Percentiles rank a stretch among this genome's conserved stretches.
Evolutionary conservation across 495 filamentous ascomycete genomes (phyloP).

Genomic region (Neurospora tetrasperma): DNA sequence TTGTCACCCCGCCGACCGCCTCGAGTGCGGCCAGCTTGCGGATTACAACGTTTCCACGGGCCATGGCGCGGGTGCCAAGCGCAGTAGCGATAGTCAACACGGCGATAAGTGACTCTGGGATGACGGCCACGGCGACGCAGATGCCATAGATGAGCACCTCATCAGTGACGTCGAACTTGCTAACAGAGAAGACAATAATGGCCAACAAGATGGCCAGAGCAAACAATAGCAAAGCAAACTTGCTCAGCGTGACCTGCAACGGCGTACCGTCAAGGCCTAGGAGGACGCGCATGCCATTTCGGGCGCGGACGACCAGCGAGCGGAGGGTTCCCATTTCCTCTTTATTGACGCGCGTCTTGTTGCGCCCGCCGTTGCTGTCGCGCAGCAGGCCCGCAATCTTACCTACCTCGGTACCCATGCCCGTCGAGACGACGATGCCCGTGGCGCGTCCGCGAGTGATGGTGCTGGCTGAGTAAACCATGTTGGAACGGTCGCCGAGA

Average conservation of each 20-base stretch:
- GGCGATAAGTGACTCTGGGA: constrained; percentile 58
- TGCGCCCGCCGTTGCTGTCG: constrained; percentile 38
- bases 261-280: constrained; percentile 69
- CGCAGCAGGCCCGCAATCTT: constrained; percentile 62
- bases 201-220: constrained; percentile 62
- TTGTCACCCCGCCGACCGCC: constrained; percentile 74
- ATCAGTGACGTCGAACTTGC: constrained; percentile 53
- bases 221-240: constrained; percentile 65
- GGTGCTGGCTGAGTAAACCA: constrained; percentile 58
- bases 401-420: constrained; percentile 76
- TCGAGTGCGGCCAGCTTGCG: constrained; percentile 66
- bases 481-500: constrained; percentile 56
- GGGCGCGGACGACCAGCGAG: constrained; percentile 5
- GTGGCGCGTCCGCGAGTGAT: constrained; percentile 56
- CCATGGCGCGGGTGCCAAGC: constrained; percentile 67
- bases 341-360: not conserved
- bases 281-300: constrained; percentile 14
- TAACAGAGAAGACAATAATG: constrained; percentile 71
- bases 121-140: constrained; percentile 58
- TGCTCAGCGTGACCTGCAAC: constrained; percentile 65
- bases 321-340: constrained; percentile 32
- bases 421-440: constrained; percentile 54
- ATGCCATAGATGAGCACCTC: constrained; percentile 79
- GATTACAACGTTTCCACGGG: constrained; percentile 64
- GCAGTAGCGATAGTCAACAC: constrained; percentile 67